phyloP scores from a whole-genome alignment of 2,329 filamentous ascomycete species.

The Anthostomella pinea region DNA sequence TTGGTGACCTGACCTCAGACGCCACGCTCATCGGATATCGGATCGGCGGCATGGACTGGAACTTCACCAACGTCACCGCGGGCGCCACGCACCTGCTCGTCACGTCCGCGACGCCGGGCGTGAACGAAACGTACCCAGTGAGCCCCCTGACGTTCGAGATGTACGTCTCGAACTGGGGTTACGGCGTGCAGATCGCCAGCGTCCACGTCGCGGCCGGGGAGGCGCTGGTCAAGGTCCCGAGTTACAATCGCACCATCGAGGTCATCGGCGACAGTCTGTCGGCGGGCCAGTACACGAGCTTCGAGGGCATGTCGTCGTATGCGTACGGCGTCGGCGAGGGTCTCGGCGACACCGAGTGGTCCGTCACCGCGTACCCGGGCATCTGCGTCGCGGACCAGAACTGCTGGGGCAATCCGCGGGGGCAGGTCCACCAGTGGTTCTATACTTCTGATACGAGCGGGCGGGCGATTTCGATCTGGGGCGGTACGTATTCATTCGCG shows the following conservation, averaged over 20 bases:
- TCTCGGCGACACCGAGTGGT: constrained; percentile 56
- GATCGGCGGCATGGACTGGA: constrained; percentile 58
- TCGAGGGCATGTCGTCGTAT: constrained; percentile 56
- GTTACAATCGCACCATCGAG: constrained; percentile 37
- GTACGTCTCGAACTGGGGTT: constrained; percentile 60
- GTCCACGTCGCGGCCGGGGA: constrained; percentile 47
- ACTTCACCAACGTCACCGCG: constrained; percentile 58
- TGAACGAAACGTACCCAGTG: constrained; percentile 41
- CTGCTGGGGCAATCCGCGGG: constrained; percentile 52
- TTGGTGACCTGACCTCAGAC: constrained; percentile 49
- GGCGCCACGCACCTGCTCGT: constrained; percentile 55
- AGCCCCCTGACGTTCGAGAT: constrained; percentile 52
- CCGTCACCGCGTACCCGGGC: constrained; percentile 56
- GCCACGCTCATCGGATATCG: constrained; percentile 55
- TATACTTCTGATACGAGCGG: constrained; percentile 52
- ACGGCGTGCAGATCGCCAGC: constrained; percentile 54
- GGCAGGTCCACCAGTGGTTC: constrained; percentile 56
- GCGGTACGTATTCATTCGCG: constrained; percentile 31
- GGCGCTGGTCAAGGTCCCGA: constrained; percentile 42
- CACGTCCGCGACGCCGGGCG: constrained; percentile 41
- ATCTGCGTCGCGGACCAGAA: constrained; percentile 54
- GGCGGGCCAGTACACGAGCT: constrained; percentile 55
- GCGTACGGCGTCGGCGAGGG: constrained; percentile 54
- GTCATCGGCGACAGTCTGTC: constrained; percentile 49
- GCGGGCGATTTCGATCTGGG: constrained; percentile 43